Evolutionary conservation across 306 rosid genomes (phyloP), one percentile per base, ranked within the genome.

Genomic region (Quercus engelmannii): DNA sequence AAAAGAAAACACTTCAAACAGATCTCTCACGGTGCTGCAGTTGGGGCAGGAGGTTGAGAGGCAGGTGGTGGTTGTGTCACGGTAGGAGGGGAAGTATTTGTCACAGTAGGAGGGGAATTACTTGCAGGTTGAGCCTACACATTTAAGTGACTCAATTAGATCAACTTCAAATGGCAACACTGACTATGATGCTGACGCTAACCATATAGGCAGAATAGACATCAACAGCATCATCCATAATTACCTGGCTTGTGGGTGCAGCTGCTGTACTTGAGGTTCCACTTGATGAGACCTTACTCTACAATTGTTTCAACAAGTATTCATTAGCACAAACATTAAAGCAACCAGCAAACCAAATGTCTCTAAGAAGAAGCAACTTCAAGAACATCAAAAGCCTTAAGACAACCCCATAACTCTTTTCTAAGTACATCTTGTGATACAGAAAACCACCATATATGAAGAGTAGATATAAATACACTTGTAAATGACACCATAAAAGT

Each of bases 41-140:
- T 73, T n/a, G 81, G 26, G 31, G 84, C 62, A 43, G 84, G 92
- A 78, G 86, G 82, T 65, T 83, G 87, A 74, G 85, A 77, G 38
- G 89, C 52, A 23, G 69, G 23, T 71, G 69, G 30, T 58, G 85
- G 55, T 55, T 81, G n/a, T 5, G 83, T 35, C 4, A 85, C 26
- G 14, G 85, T 33, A 61, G 89, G 89, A 76, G 79, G 74, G 63
- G 85, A 52, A 55, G 86, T 38, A 85, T 81, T 17, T 8, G 83
- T 28, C 4, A 84, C 21, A 11, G 85, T 43, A 61, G 89, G 89
- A 76, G 81, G 76, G 58, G 85, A 52, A 55, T 83, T 46, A 85
- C 70, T 57, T 19, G 71, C 81, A 4, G 83, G 76, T 78, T 83
- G 85, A 12, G 83, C 81, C 87, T 86, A 59, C 78, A 76, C 25